Conservation (phyloP, 352 stramenopile genomes). For the Globisporangium rhizosaccharum region DNA sequence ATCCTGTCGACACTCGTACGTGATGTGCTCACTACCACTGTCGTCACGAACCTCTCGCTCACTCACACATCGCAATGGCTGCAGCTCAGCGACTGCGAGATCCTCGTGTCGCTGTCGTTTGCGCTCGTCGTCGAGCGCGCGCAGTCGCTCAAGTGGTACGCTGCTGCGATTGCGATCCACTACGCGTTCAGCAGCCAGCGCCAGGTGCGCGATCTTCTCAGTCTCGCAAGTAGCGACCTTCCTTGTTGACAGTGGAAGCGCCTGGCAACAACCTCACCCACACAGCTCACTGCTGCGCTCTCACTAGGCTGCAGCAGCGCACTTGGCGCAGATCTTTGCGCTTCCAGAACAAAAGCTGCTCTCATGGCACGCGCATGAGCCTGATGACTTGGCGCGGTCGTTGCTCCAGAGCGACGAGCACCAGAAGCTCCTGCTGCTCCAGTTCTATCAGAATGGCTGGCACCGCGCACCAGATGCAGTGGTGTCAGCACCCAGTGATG, state of each 20-base stretch:
- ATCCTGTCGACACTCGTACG: slow-evolving; percentile 39
- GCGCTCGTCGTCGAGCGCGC: slow-evolving; percentile 42
- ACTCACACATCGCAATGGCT: neutral
- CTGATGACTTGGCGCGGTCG: slow-evolving; percentile 21
- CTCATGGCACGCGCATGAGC: neutral
- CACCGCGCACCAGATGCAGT: neutral
- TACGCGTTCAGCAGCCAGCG: slow-evolving; percentile 32
- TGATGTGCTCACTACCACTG: neutral
- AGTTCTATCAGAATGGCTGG: slow-evolving; percentile 57
- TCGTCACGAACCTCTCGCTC: neutral
- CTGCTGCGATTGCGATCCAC: slow-evolving; percentile 42
- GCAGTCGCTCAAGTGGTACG: slow-evolving; percentile 60
- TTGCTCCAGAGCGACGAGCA: slow-evolving; percentile 35
- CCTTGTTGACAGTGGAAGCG: neutral
- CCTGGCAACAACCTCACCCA: neutral
- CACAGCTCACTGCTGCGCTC: neutral
- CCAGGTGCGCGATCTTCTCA: slow-evolving; percentile 9
- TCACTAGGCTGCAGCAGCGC: slow-evolving; percentile 7
- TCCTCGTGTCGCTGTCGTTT: slow-evolving; percentile 55
- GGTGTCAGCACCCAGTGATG: slow-evolving; percentile 5
- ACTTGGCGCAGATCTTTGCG: slow-evolving; percentile 19
- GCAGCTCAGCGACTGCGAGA: slow-evolving; percentile 29
- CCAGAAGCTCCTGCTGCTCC: slow-evolving; percentile 25
- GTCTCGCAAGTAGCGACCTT: neutral
- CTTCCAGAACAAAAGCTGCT: slow-evolving; percentile 3